These are phyloP conservation scores for Talaromyces sp. DNA, from an alignment of 2,329 filamentous ascomycete genomes.

Conservation along the genomic window DNA sequence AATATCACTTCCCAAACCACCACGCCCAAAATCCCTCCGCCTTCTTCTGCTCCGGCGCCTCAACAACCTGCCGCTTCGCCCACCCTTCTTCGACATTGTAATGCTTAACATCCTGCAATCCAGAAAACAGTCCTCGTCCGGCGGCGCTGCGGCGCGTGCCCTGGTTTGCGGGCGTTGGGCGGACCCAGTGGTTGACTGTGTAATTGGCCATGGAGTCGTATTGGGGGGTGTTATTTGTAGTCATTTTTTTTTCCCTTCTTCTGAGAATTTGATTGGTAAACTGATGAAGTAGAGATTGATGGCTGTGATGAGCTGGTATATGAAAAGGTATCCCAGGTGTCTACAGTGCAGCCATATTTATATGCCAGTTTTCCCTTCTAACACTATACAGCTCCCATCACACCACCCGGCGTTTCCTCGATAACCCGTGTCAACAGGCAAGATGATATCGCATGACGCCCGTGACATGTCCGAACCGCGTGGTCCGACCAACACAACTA, in stretches of 20 bases:
- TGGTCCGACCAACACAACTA: too few species aligned
- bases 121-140: conserved; percentile 35
- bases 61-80: conserved; percentile 25
- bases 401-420: too few species aligned
- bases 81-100: conserved; percentile 36
- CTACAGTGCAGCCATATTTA: too few species aligned
- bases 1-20: background rate
- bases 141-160: conserved; percentile 25
- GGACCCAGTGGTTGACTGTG: conserved; percentile 30
- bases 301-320: background rate
- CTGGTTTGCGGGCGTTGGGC: conserved; percentile 10
- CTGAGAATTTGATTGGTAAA: too few species aligned
- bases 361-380: too few species aligned
- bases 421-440: too few species aligned
- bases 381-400: too few species aligned
- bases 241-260: background rate
- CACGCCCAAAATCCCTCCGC: background rate
- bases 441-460: too few species aligned
- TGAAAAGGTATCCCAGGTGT: too few species aligned
- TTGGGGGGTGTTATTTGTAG: conserved; percentile 23
- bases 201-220: conserved; percentile 14
- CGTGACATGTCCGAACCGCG: too few species aligned
- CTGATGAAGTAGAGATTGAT: background rate
- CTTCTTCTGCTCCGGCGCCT: conserved; percentile 7
- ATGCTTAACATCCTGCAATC: conserved; percentile 33